Conservation (phyloP, 2,329 filamentous ascomycete species). For the Colletotrichum trifolii region DNA sequence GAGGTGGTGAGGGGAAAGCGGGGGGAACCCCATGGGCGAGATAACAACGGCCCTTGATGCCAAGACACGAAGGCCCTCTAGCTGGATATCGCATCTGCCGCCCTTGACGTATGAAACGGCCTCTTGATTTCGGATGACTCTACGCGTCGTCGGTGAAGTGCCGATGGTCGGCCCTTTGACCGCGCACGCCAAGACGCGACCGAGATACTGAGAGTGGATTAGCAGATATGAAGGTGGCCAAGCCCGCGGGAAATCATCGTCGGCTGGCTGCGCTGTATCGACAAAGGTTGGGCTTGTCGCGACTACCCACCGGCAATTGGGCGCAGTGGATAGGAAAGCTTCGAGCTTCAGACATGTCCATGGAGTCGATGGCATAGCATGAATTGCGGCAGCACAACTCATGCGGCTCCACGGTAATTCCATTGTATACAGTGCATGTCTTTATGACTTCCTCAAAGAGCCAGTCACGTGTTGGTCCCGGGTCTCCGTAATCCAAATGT, state of each 20-base stretch:
- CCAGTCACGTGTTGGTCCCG: too few species aligned
- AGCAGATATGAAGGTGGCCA: slow-evolving; percentile 9
- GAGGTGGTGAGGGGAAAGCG: slow-evolving; percentile 35
- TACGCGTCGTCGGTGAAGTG: slow-evolving; percentile 19
- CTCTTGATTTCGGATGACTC: slow-evolving; percentile 4
- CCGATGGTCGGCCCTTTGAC: slow-evolving; percentile 25
- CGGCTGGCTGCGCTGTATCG: neutral
- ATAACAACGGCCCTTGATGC: slow-evolving; percentile 28
- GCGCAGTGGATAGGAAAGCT: neutral
- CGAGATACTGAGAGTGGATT: neutral
- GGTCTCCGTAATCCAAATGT: too few species aligned
- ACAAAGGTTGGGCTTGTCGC: neutral
- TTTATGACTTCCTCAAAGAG: too few species aligned
- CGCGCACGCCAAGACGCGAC: slow-evolving; percentile 17
- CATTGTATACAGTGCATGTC: too few species aligned
- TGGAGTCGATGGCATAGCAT: too few species aligned
- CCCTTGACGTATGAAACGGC: slow-evolving; percentile 30
- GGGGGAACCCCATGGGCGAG: slow-evolving; percentile 22
- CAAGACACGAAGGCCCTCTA: slow-evolving; percentile 21
- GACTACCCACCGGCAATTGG: neutral
- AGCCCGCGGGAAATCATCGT: slow-evolving; percentile 11
- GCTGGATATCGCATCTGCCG: slow-evolving; percentile 12
- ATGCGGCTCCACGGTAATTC: too few species aligned
- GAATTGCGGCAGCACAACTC: too few species aligned
- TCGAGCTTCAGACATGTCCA: too few species aligned